Percentiles rank a stretch among this genome's conserved stretches.
phyloP scores from a whole-genome alignment of 768 basidiomycete genomes.

The Sarcomyxa edulis region DNA sequence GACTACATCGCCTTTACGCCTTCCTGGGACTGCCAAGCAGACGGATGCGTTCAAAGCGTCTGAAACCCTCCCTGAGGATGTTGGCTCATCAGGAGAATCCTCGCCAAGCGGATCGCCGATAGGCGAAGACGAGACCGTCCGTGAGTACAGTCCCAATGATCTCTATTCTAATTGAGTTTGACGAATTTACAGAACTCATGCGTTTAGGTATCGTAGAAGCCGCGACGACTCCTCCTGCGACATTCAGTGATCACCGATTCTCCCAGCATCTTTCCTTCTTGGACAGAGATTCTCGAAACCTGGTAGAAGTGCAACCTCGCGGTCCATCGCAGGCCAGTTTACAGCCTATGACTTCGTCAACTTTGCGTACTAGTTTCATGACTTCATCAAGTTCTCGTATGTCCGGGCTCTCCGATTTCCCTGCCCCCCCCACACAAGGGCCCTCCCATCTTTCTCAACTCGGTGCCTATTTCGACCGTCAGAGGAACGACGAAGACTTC shows the following conservation, averaged over 20 bases:
- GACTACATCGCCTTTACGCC: constrained; percentile 2
- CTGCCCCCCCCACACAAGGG: constrained; percentile 45
- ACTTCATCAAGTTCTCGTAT: constrained; percentile 64
- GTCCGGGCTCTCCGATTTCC: constrained; percentile 72
- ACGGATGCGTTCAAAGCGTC: constrained; percentile 33
- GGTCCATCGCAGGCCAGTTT: constrained; percentile 17
- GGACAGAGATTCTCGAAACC: constrained; percentile 6
- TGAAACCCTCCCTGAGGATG: constrained; percentile 43
- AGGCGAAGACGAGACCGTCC: constrained; percentile 38
- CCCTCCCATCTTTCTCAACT: constrained; percentile 35
- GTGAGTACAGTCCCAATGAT: constrained; percentile 18
- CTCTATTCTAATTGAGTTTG: constrained; percentile 2
- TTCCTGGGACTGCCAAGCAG: constrained; percentile 17
- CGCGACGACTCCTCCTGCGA: constrained; percentile 42
- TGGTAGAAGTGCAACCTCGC: constrained; percentile 12
- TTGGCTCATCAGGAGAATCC: constrained; percentile 37
- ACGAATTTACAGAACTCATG: constrained; percentile 31
- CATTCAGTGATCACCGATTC: constrained; percentile 31
- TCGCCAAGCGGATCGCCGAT: constrained; percentile 26
- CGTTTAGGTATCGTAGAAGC: constrained; percentile 50
- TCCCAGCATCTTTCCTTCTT: constrained; percentile 29
- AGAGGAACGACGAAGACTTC: constrained; percentile 12
- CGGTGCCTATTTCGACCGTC: constrained; percentile 36
- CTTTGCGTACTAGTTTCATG: constrained; percentile 50
- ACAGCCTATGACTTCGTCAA: constrained; percentile 26